Conservation (phyloP, 805 yeast species). For the Yamadazyma olivae region DNA sequence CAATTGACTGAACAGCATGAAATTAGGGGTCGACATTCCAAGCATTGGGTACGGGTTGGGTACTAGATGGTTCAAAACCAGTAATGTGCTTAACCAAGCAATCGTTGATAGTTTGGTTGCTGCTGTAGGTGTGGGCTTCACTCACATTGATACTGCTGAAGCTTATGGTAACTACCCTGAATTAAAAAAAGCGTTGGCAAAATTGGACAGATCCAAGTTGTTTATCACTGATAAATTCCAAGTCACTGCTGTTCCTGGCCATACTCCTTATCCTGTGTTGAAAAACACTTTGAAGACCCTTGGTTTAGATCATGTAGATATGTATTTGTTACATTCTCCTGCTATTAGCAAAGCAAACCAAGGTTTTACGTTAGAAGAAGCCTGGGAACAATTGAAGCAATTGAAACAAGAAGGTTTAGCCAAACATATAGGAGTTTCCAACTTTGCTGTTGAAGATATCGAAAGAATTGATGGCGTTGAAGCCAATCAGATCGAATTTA, state of each 20-base stretch:
- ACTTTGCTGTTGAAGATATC: constrained; percentile 52
- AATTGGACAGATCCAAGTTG: constrained; percentile 35
- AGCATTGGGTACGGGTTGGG: constrained; percentile 54
- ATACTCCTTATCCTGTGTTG: constrained; percentile 16
- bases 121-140: constrained; percentile 37
- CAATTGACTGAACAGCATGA: no score
- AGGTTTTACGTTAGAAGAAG: constrained; percentile 38
- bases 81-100: not conserved
- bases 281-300: constrained; percentile 38
- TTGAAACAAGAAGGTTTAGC: constrained; percentile 55
- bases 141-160: constrained; percentile 65
- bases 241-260: constrained; percentile 5
- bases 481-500: constrained; percentile 70
- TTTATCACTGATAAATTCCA: constrained; percentile 58
- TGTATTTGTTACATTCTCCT: constrained; percentile 63
- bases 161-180: constrained; percentile 56
- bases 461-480: constrained; percentile 45
- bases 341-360: constrained; percentile 30
- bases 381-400: constrained; percentile 58
- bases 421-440: constrained; percentile 68
- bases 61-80: constrained; percentile 44
- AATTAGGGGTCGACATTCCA: constrained; percentile 38
- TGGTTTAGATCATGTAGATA: constrained; percentile 52
- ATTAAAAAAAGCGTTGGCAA: constrained; percentile 47
- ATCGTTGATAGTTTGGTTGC: constrained; percentile 12